A percentile compares a stretch with the other conserved stretches of the same genome.
Evolutionary conservation across 2,329 filamentous ascomycete species (phyloP).

Genomic region (Fusarium floridanum): DNA sequence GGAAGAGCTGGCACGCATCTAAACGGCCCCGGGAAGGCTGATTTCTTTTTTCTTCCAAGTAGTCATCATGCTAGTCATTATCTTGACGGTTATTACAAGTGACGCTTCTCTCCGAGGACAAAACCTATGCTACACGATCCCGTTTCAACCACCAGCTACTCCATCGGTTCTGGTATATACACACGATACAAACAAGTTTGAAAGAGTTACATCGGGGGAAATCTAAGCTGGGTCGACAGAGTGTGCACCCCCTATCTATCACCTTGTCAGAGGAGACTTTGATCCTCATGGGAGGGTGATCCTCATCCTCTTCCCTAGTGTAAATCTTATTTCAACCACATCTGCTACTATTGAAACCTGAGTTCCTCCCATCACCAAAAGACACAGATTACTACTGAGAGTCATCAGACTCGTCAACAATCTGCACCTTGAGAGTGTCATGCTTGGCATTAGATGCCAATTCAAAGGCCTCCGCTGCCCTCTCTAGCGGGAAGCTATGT

Average conservation of each 20-base stretch:
- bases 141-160: background rate
- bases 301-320: background rate
- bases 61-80: background rate
- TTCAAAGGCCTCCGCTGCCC: background rate
- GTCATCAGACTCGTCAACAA: background rate
- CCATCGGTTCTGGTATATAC: background rate
- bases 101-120: background rate
- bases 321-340: background rate
- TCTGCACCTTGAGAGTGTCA: background rate
- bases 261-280: background rate
- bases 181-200: background rate
- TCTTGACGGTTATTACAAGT: background rate
- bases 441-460: background rate
- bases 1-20: background rate
- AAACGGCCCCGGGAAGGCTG: background rate
- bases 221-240: background rate
- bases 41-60: background rate
- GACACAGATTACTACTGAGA: background rate
- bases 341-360: background rate
- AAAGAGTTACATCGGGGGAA: background rate
- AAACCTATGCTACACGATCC: background rate
- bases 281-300: background rate
- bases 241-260: background rate
- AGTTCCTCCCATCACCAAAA: fast-evolving
- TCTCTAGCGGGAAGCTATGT: background rate